Base-by-base conservation (phyloP, 345 rosid species). In the Diplotaxis tenuifolia region DNA sequence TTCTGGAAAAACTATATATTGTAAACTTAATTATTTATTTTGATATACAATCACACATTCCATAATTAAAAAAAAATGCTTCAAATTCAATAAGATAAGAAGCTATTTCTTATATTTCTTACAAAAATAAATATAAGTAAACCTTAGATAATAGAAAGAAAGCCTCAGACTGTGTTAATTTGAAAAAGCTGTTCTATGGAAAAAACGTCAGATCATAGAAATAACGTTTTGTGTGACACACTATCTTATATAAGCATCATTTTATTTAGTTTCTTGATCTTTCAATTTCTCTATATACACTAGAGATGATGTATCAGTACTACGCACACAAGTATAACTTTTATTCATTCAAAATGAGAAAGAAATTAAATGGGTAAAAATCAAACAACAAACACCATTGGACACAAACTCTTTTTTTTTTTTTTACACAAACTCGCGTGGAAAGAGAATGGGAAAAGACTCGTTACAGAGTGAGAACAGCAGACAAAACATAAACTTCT, bases 271-370 rank as follows among this genome's bases (percentile, higher is more conserved):
- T 36, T 68, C 68, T 27, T 68, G 21, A 55, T 40, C 57, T 11
- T 68, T 62, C 63, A 21, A 40, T 9, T 12, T 25, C 6, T 19
- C 4, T 21, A 29, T 16, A 16, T 47, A 7, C 29, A 5, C 12
- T 54, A 31, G 34, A 59, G 67, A 67, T 25, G 25, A 60, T 11
- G 57, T 75, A 40, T 29, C 59, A 45, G 66, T 63, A 15, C 57
- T 27, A 55, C 56, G 47, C 74, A 70, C 79, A 62, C 75, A 31
- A 63, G 66, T 55, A 22, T 27, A 76, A 16, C 14, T 21, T 62
- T 75, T 76, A 76, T 76, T 76, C 40, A 31, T 70, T 8, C 62
- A 76, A 25, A 66, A 76, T 49, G 29, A 70, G 18, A 69, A 75
- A 70, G 75, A 76, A 70, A n/a, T n/a, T n/a, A n/a, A n/a, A 70